These are phyloP conservation scores for Penicillium freii DNA, from an alignment of 2,329 filamentous ascomycete species.

Conservation along the genomic window DNA sequence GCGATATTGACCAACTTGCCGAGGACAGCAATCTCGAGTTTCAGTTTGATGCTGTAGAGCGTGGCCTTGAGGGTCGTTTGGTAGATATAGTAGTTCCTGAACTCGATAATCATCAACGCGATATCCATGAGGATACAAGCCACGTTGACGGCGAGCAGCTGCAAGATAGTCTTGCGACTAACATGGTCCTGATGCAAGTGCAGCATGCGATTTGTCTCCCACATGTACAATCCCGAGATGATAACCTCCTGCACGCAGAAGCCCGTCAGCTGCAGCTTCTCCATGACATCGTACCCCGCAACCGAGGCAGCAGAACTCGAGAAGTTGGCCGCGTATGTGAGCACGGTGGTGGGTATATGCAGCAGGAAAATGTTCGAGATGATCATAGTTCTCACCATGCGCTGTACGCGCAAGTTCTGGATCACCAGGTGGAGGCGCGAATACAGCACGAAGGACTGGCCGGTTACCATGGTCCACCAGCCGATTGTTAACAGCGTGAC, in stretches of 20 bases:
- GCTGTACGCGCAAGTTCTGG: constrained; percentile 47
- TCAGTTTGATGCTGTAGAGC: constrained; percentile 40
- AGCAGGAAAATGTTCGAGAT: constrained; percentile 53
- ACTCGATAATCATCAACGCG: constrained; percentile 41
- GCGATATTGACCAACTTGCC: constrained; percentile 42
- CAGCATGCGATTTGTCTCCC: constrained; percentile 47
- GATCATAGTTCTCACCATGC: constrained; percentile 56
- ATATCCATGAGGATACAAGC: constrained; percentile 50
- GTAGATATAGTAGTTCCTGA: constrained; percentile 40
- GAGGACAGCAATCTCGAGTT: constrained; percentile 56
- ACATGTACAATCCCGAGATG: constrained; percentile 51
- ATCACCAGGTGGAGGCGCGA: constrained; percentile 59
- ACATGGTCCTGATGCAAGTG: constrained; percentile 24
- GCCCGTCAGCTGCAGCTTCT: constrained; percentile 40
- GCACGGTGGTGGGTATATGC: constrained; percentile 52
- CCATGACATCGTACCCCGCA: constrained; percentile 29
- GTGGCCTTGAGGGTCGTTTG: constrained; percentile 42
- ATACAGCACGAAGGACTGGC: constrained; percentile 59
- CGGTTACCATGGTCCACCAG: constrained; percentile 59
- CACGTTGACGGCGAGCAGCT: constrained; percentile 55
- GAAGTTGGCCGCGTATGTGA: constrained; percentile 47
- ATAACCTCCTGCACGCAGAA: constrained; percentile 47
- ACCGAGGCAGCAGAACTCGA: constrained; percentile 15
- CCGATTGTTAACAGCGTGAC: constrained; percentile 48
- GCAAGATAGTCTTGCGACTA: constrained; percentile 43